Evolutionary conservation across 768 basidiomycete genomes (phyloP).

Genomic region (Trametes maxima): DNA sequence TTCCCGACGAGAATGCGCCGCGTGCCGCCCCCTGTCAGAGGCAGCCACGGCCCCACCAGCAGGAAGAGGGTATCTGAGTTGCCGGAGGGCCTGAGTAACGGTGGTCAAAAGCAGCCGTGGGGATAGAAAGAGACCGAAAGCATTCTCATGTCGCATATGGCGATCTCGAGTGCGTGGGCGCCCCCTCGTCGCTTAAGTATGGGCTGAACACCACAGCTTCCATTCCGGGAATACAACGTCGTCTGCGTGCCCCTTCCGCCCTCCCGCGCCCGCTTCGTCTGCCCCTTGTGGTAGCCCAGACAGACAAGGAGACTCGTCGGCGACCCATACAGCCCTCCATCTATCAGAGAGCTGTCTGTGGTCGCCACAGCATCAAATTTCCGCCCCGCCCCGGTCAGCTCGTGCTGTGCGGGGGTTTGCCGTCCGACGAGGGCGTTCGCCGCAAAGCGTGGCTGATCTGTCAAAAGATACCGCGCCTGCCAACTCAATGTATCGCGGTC

Average conservation of each 20-base stretch:
- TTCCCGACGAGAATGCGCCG: conserved; percentile 17
- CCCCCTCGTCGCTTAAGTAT: conserved; percentile 1
- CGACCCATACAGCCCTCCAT: conserved; percentile 1
- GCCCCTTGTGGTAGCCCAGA: not conserved
- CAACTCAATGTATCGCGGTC: not conserved
- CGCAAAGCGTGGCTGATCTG: conserved; percentile 13
- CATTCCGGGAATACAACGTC: conserved; percentile 11
- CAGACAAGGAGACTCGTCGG: not conserved
- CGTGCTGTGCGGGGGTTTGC: conserved; percentile 15
- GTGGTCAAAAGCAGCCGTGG: conserved; percentile 1
- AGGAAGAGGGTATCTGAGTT: conserved; percentile 19
- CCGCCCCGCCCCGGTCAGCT: conserved; percentile 10
- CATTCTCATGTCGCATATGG: conserved; percentile 8
- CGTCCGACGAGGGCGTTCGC: conserved; percentile 7
- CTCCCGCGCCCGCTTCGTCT: not conserved
- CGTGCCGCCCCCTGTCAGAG: conserved; percentile 4
- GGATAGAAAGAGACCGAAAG: conserved; percentile 14
- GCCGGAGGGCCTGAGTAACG: conserved; percentile 16
- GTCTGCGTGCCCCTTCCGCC: not conserved
- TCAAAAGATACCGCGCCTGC: conserved; percentile 8
- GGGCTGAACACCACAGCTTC: conserved; percentile 14
- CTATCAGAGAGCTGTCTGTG: conserved; percentile 16
- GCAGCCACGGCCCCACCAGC: conserved; percentile 1
- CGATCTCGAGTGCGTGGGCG: conserved; percentile 12
- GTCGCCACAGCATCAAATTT: conserved; percentile 20